Base-by-base conservation (phyloP, 257 asterid genomes). In the Jasminum sambac region DNA sequence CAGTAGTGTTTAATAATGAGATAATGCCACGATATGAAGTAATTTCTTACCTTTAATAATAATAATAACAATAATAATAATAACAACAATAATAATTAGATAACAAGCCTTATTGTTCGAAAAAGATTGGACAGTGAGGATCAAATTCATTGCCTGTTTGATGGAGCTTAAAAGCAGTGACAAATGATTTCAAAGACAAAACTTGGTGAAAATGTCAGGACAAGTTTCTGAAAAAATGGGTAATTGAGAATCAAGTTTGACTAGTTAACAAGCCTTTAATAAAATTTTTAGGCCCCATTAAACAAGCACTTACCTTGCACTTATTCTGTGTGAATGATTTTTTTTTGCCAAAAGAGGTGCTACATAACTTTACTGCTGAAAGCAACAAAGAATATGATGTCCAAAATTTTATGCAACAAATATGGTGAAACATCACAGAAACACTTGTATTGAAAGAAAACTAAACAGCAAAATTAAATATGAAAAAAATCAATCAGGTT, bases 391-490 rank as follows among this genome's bases (percentile, higher is more conserved):
- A 26, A 26, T 42, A 57, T 44, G 23, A 58, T 7, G 12, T 38
- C 40, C 39, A 5, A 11, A 61, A 46, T 4, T 6, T 55, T 44
- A 23, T 46, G 36, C 11, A 46, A 62, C 34, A 60, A 13, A 26
- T 12, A 66, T 0, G 2, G 4, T 11, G 46, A 8, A 34, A 42
- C 64, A 58, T 58, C 59, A 64, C 26, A 42, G 42, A 46, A 4
- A 69, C 64, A 48, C 34, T 39, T 10, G 66, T 34, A 69, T 42
- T 50, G 62, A 73, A 67, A 5, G 68, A 69, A 60, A 66, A 12
- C 37, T 37, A 52, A 63, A 24, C 24, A 17, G 19, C 42, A 66
- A 66, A 52, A 71, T 11, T 24, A 40, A 40, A 40, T 7, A 46
- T 6, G 42, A 55, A 65, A 59, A 44, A 68, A 26, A 40, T 14